Evolutionary conservation across 306 rosid species (phyloP), one percentile per base, ranked within the genome.

Genomic region (Psophocarpus tetragonolobus): DNA sequence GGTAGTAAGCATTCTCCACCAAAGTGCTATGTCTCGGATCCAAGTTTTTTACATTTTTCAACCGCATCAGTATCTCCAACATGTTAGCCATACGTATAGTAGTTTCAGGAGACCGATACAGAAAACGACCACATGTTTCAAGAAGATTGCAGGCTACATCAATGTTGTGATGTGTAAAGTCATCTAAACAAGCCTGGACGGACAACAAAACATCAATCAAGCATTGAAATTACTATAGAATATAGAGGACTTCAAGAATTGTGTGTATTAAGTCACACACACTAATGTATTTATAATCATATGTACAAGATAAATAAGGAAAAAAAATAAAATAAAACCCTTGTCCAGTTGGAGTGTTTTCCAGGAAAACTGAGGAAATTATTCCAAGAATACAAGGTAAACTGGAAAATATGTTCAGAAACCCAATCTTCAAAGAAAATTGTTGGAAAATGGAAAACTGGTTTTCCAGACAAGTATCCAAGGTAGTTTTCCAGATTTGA

Each of bases 21-120:
- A 90, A 93, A 72, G 98, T 92, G 85, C 97, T 96, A 71, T 96
- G 99, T 65, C 98, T 89, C n/a, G 99, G 98, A 91, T 96, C 99
- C 92, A 96, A 84, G 85, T 96, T 92, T 86, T 96, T 96, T 17
- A 96, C 99, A 87, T 96, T 96, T 83, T 96, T 96, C 82, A 96
- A 87, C 45, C 99, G 97, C 99, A 92, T 96, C 80, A 96, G 77
- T 87, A 96, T 96, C 89, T 96, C 98, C 91, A 96, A 81, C 99
- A 92, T 96, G 87, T 96, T 96, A 58, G 92, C 88, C 99, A 96
- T 92, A 29, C 98, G 90, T 58, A 92, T 84, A 50, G 94, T 81
- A 80, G 99, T 96, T 92, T 96, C 99, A 77, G 98, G 94, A 65
- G 99, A 92, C 18, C 99, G 98, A 82, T 92, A 96, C 72, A 96